Percentiles rank a stretch among this genome's conserved stretches.
phyloP scores from a whole-genome alignment of 768 basidiomycete genomes.

The Phylloporus sp. region DNA sequence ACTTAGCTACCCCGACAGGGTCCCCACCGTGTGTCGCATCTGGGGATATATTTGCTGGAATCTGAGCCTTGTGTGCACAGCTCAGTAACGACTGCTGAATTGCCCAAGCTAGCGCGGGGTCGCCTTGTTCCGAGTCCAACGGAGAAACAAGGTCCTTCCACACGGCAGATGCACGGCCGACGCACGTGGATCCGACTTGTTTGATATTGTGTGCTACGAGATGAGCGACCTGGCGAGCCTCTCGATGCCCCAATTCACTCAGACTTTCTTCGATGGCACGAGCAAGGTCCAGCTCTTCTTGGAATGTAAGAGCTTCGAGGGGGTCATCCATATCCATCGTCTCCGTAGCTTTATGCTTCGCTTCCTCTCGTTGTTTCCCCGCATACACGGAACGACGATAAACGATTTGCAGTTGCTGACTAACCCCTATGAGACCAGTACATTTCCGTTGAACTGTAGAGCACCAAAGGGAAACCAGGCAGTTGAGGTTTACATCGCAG shows the following conservation, averaged over 20 bases:
- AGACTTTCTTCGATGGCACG: constrained; percentile 47
- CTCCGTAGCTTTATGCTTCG: constrained; percentile 1
- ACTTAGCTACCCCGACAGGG: neutral
- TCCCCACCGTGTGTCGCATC: constrained; percentile 10
- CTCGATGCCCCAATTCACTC: constrained; percentile 15
- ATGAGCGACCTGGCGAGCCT: constrained; percentile 4
- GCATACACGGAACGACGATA: constrained; percentile 31
- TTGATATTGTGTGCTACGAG: constrained; percentile 4
- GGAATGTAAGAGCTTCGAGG: constrained; percentile 14
- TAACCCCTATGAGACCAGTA: constrained; percentile 28
- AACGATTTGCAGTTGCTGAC: constrained; percentile 35
- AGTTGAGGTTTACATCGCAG: constrained; percentile 26
- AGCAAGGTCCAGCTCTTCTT: constrained; percentile 42
- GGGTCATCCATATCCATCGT: constrained; percentile 6
- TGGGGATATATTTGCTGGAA: neutral
- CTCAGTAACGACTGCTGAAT: constrained; percentile 26
- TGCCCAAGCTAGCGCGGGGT: constrained; percentile 27
- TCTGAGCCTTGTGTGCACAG: constrained; percentile 7
- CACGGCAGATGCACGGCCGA: neutral
- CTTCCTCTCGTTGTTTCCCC: neutral
- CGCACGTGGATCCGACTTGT: constrained; percentile 3
- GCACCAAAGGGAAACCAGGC: constrained; percentile 32
- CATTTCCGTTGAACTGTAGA: constrained; percentile 17
- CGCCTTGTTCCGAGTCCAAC: constrained; percentile 3
- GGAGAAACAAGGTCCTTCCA: constrained; percentile 11